phyloP scores from a whole-genome alignment of 73 alveolate genomes.

The Urostyla sp. region DNA sequence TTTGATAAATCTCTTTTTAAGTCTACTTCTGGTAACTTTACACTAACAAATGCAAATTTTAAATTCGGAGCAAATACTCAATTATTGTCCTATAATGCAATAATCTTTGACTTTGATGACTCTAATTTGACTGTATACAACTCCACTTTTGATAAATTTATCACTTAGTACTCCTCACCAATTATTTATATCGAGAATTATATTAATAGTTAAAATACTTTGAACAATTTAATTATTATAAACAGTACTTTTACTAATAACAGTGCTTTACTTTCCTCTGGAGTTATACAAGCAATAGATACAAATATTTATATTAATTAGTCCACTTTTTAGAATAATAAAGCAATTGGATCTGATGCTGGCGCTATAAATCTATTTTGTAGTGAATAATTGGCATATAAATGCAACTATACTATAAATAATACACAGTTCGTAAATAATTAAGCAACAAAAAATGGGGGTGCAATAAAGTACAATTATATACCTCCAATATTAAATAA shows the following conservation, averaged over 20 bases:
- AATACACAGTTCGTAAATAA: constrained; percentile 3
- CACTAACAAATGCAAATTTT: background rate
- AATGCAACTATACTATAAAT: constrained; percentile 19
- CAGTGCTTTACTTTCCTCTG: background rate
- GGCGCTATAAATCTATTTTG: constrained; percentile 43
- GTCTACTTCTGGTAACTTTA: background rate
- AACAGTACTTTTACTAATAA: constrained; percentile 1
- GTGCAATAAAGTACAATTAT: constrained; percentile 15
- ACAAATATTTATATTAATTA: background rate
- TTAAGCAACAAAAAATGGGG: constrained; percentile 22
- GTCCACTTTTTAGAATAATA: background rate
- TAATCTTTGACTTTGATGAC: background rate
- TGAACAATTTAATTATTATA: background rate
- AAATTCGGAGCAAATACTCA: background rate
- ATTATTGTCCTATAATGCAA: constrained; percentile 4
- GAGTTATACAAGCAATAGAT: background rate
- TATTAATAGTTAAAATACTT: too few relatives aligned
- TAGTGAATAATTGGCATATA: background rate
- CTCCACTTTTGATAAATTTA: background rate
- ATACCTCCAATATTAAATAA: background rate
- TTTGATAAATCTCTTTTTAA: constrained; percentile 28
- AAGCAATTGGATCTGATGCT: constrained; percentile 6
- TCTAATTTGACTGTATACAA: constrained; percentile 15
- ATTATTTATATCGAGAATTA: background rate
- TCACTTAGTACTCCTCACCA: constrained; percentile 25